Percentiles rank a stretch among this genome's conserved stretches.
Conservation (phyloP, 257 asterid species). For the Solanum chaucha region DNA sequence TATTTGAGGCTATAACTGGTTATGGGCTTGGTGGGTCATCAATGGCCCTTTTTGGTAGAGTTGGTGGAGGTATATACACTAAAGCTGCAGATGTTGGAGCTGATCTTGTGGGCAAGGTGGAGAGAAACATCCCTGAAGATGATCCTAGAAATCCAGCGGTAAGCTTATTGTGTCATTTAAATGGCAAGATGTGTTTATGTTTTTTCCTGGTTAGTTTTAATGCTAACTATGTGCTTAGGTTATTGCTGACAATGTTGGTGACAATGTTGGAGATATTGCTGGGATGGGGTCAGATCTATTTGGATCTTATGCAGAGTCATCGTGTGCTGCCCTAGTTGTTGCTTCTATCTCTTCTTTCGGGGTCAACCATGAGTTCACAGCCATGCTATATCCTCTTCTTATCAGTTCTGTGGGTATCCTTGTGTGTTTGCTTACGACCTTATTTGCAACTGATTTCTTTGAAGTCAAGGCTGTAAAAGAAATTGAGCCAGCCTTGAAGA, state of each 20-base stretch:
- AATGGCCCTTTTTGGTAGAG: conserved; percentile 91
- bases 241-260: conserved; percentile 79
- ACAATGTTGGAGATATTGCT: conserved; percentile 84
- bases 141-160: conserved; percentile 89
- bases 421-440: conserved; percentile 59
- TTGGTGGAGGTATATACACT: conserved; percentile 85
- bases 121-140: conserved; percentile 77
- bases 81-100: conserved; percentile 94
- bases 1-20: conserved; percentile 75
- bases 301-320: conserved; percentile 77
- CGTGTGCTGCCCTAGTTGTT: conserved; percentile 79
- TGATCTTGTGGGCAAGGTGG: conserved; percentile 80
- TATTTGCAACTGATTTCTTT: conserved; percentile 78
- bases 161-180: conserved; percentile 1
- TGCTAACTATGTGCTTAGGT: conserved; percentile 26
- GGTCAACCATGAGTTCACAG: conserved; percentile 64
- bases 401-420: conserved; percentile 61
- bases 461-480: conserved; percentile 59
- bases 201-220: neutral
- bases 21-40: conserved; percentile 92
- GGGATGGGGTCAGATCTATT: conserved; percentile 86
- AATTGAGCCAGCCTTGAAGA: conserved; percentile 73
- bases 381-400: conserved; percentile 63
- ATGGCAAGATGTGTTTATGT: neutral
- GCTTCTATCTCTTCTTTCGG: conserved; percentile 82